These are phyloP conservation scores for Botrytis medusae DNA, from an alignment of 2,329 filamentous ascomycete species.

Conservation along the genomic window DNA sequence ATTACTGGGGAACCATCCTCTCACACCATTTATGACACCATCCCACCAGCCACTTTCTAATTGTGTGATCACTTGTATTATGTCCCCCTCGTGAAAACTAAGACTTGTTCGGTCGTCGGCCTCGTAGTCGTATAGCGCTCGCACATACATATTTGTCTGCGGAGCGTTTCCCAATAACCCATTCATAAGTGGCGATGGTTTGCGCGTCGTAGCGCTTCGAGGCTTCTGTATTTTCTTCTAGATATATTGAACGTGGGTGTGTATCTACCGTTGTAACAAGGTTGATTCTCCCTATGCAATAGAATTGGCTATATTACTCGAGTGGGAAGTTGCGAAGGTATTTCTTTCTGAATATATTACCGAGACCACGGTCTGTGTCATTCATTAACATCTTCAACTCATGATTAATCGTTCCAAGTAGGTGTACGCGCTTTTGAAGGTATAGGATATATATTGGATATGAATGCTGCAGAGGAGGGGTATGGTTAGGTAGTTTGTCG, in stretches of 20 bases:
- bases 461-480: slow-evolving; percentile 17
- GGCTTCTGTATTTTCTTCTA: slow-evolving; percentile 26
- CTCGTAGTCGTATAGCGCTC: slow-evolving; percentile 96
- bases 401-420: slow-evolving; percentile 14
- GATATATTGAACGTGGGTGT: slow-evolving; percentile 25
- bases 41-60: slow-evolving; percentile 99
- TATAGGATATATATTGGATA: slow-evolving; percentile 8
- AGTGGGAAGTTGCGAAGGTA: slow-evolving; percentile 15
- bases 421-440: slow-evolving; percentile 12
- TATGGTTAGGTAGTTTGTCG: slow-evolving; percentile 11
- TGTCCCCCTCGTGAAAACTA: slow-evolving; percentile 94
- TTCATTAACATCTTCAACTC: slow-evolving; percentile 25
- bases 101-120: slow-evolving; percentile 95
- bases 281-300: slow-evolving; percentile 25
- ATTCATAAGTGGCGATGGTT: slow-evolving; percentile 52
- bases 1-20: slow-evolving; percentile 99
- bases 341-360: slow-evolving; percentile 21
- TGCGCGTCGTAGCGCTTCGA: slow-evolving; percentile 30
- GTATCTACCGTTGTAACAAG: slow-evolving; percentile 25
- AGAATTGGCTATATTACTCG: slow-evolving; percentile 25
- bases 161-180: slow-evolving; percentile 59
- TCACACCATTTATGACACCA: slow-evolving; percentile 92
- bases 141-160: slow-evolving; percentile 79
- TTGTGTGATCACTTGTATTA: slow-evolving; percentile 98
- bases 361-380: slow-evolving; percentile 22